Evolutionary conservation across 1,284 basidiomycete species (phyloP).

Genomic region (Xerocomus minutiporus): DNA sequence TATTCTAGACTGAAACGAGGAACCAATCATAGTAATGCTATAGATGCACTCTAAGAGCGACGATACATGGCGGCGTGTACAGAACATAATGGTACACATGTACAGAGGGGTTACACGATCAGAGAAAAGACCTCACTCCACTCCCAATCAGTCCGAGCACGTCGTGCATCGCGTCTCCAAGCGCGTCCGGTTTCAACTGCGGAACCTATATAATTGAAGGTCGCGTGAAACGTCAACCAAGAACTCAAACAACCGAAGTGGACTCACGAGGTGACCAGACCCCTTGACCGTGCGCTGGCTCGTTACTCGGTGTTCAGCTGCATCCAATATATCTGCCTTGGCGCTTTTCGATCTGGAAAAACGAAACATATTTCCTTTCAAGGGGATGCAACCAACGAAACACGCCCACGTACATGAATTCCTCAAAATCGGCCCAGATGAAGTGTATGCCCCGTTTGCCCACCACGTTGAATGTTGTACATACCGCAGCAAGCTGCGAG

Average conservation of each 20-base stretch:
- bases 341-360: conserved; percentile 23
- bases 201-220: conserved; percentile 19
- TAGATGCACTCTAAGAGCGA: not conserved
- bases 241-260: not conserved
- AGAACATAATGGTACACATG: not conserved
- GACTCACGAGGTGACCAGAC: conserved; percentile 30
- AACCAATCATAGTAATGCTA: not conserved
- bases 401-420: conserved; percentile 27
- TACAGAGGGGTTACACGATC: not conserved
- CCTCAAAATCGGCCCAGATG: conserved; percentile 31
- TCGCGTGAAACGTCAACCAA: not conserved
- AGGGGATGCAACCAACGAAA: not conserved
- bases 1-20: too few relatives aligned
- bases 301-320: conserved; percentile 19
- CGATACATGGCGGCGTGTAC: not conserved
- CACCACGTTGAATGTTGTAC: conserved; percentile 11
- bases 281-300: conserved; percentile 24
- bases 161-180: conserved; percentile 26
- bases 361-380: not conserved
- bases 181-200: conserved; percentile 30
- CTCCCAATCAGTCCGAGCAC: conserved; percentile 19
- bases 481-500: conserved; percentile 20
- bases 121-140: conserved; percentile 14
- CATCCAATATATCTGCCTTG: conserved; percentile 28
- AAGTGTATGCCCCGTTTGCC: conserved; percentile 23